These are phyloP conservation scores for Tillandsia fasciculata DNA, from an alignment of 176 grass and related monocot species.

Conservation along the genomic window DNA sequence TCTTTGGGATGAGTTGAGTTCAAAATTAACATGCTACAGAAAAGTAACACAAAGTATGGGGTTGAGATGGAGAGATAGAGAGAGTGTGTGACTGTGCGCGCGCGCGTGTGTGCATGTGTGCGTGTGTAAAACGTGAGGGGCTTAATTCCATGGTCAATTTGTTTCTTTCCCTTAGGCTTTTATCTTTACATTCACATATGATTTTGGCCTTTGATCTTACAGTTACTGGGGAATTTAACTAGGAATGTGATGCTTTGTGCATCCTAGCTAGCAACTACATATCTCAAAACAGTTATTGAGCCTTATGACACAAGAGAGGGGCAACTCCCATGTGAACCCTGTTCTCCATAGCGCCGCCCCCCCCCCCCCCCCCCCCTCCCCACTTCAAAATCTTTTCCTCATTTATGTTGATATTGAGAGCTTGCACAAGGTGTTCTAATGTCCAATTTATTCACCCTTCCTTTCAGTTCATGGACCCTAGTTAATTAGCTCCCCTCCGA, in stretches of 20 bases:
- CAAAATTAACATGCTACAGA: conserved; percentile 26
- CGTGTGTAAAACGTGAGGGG: not conserved
- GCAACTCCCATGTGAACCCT: conserved; percentile 29
- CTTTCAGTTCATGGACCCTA: not conserved
- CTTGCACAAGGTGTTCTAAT: not conserved
- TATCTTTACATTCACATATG: conserved; percentile 9
- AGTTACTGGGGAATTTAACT: conserved; percentile 1
- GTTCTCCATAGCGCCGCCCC: conserved; percentile 3
- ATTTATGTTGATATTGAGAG: conserved; percentile 18
- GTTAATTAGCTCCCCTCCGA: not conserved
- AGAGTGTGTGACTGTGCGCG: not conserved
- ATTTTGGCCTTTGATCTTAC: conserved; percentile 13
- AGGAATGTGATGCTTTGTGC: conserved; percentile 6
- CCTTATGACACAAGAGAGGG: conserved; percentile 22
- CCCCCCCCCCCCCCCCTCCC: too few relatives aligned
- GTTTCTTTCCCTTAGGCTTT: not conserved
- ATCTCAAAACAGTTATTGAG: conserved; percentile 18
- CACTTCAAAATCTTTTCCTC: conserved; percentile 9
- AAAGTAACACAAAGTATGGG: conserved; percentile 14
- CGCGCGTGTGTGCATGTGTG: not conserved
- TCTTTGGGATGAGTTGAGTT: conserved; percentile 22
- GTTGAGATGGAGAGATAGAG: conserved; percentile 2
- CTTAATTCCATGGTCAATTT: conserved; percentile 21
- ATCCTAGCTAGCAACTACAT: not conserved
- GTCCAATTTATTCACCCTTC: not conserved